Evolutionary conservation across 2,329 filamentous ascomycete species (phyloP), one percentile per base, ranked within the genome.

Genomic region (Penicillium sp.): DNA sequence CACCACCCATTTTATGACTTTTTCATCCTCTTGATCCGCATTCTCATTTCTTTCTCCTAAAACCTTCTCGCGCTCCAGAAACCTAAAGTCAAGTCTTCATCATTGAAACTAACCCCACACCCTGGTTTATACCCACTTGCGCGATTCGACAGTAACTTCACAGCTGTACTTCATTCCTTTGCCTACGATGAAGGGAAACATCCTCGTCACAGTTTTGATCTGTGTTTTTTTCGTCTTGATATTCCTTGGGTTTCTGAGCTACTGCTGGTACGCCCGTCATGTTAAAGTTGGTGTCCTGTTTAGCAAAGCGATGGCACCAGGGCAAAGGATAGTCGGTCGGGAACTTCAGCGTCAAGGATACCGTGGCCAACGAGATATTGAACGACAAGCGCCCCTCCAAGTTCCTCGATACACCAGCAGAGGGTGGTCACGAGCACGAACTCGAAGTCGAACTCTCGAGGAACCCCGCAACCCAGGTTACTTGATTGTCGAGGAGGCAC

Each of bases 151-250:
- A 22, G 4, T 3, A 10, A 11, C 37, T 11, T 11, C 4, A 21
- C 37, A 7, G 4, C n/a, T 42, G 19, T 21, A 2, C n/a, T 31
- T 48, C 26, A 44, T 35, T 37, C 6, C 14, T 3, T 19, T 21
- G 37, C 4, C 37, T 56, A n/a, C n/a, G 7, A 66, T 67, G 65
- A 13, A 61, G 10, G 45, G 48, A 10, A 66, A 65, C 42, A 13
- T 52, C 16, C 14, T 64, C 1, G 52, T 67, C n/a, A 59, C 54
- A 1, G 21, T 61, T 10, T 33, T 65, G 16, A 47, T 66, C 26
- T 22, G 48, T 11, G 42, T 58, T 6, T 35, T 52, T 9, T 16
- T 65, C 4, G 10, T 27, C 11, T 22, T 52, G 5, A 29, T 52
- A 8, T 24, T 35, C 1, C 33, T 57, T 14, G 59, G 47, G 0